Percentiles rank a stretch among this genome's conserved stretches.
Evolutionary conservation across 352 stramenopile genomes (phyloP).

Genomic region (Pythium sukuiense): DNA sequence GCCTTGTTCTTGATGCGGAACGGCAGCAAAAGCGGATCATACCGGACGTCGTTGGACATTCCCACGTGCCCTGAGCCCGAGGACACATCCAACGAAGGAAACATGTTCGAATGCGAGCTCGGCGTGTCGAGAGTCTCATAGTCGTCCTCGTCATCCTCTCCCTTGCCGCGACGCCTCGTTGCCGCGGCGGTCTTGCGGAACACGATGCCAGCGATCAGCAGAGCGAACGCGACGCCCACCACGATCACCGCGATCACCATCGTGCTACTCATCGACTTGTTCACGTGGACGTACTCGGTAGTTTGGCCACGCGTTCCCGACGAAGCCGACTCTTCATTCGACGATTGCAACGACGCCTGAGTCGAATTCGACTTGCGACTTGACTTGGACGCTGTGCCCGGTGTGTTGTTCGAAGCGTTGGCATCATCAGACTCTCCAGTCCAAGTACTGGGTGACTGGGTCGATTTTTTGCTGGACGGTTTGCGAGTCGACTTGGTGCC

Average conservation of each 20-base stretch:
- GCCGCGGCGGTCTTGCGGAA: background rate
- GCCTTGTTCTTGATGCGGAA: conserved; percentile 7
- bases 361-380: background rate
- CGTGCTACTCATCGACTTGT: background rate
- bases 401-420: background rate
- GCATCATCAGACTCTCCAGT: background rate
- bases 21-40: background rate
- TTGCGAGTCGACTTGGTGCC: background rate
- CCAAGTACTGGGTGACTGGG: background rate
- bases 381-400: background rate
- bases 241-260: background rate
- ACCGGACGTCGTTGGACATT: background rate
- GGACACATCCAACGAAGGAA: background rate
- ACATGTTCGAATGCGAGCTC: background rate
- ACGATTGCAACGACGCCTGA: background rate
- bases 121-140: background rate
- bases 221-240: background rate
- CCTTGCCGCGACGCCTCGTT: background rate
- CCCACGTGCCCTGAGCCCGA: background rate
- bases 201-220: background rate
- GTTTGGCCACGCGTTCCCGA: background rate
- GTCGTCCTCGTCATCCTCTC: background rate
- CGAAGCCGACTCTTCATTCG: background rate
- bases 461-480: background rate
- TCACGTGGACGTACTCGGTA: background rate